phyloP scores from a whole-genome alignment of 208 protist species.

The Trypanosoma avium region DNA sequence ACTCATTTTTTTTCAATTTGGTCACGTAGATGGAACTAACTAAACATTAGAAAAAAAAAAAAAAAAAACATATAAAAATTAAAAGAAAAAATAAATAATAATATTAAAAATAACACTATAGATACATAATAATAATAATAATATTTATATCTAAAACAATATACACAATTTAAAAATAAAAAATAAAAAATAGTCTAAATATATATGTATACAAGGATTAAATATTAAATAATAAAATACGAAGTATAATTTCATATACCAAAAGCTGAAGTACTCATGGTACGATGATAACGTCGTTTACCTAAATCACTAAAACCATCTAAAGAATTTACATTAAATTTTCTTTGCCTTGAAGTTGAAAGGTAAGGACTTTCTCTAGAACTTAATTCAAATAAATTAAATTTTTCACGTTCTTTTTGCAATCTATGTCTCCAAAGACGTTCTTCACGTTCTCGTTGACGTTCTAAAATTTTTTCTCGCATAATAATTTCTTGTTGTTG shows the following conservation, averaged over 20 bases:
- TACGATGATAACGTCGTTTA: too few relatives aligned
- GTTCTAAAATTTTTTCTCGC: constrained; percentile 3
- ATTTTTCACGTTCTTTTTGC: background rate
- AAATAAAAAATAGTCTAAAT: too few relatives aligned
- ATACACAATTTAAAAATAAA: too few relatives aligned
- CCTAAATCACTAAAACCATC: background rate
- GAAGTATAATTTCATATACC: too few relatives aligned
- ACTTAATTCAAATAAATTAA: background rate
- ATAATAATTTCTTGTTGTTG: background rate
- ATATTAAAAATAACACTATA: too few relatives aligned
- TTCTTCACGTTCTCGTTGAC: constrained; percentile 1
- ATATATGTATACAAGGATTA: too few relatives aligned
- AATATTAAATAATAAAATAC: too few relatives aligned
- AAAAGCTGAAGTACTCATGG: background rate
- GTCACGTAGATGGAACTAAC: background rate
- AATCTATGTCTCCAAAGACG: background rate
- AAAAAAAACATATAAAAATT: background rate
- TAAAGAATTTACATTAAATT: background rate
- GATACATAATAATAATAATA: too few relatives aligned
- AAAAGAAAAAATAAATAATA: too few relatives aligned
- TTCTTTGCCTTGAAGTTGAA: background rate
- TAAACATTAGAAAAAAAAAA: constrained; percentile 6
- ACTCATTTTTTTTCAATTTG: too few relatives aligned
- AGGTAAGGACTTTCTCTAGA: background rate
- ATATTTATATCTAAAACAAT: too few relatives aligned